Base-by-base conservation (phyloP, 208 protist species). In the Leishmania arabica region DNA sequence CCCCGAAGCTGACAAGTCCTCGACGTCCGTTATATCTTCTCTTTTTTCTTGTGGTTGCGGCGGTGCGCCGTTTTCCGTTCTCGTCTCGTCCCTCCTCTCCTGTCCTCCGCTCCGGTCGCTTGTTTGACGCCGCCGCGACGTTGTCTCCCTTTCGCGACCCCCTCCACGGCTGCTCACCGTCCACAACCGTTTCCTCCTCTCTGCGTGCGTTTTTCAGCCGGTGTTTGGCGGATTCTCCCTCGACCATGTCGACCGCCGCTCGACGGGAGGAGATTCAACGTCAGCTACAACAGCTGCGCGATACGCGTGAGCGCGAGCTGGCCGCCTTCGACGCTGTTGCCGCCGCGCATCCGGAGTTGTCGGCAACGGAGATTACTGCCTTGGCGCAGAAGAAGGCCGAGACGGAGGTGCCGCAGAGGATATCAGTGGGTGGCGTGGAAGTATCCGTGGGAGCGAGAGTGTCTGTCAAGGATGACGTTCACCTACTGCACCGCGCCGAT, bases 241-340 rank as follows among this genome's bases (percentile, higher is more conserved):
- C 17, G 45, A 73, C 64, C 42, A 77, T 65, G 45, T 88, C 83
- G 7, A 45, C 81, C 47, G 88, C 89, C 0, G 84, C 89, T 1
- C 76, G 84, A 60, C 77, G 89, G 13, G 91, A 96, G 66, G 92
- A 95, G 72, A 90, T 97, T 66, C 90, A 96, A 79, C 87, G 89
- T 49, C 88, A 85, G 64, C 83, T 97, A 21, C 85, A 95, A 65
- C 42, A 92, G 64, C 83, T 97, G 60, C 82, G 88, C 40, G 87
- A 93, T 47, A 77, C 90, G 79, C 77, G 85, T 42, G 87, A 92
- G 70, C 82, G 86, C 34, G 92, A 97, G 79, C 84, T 91, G 86
- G 86, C 82, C 54, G 85, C 88, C 15, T 96, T 94, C 82, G 91
- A 96, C 74, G 82, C 89, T 65, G 54, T 96, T 24, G 86, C 85